Conservation (phyloP, 2,329 filamentous ascomycete species). For the Colletotrichum gigasporum region DNA sequence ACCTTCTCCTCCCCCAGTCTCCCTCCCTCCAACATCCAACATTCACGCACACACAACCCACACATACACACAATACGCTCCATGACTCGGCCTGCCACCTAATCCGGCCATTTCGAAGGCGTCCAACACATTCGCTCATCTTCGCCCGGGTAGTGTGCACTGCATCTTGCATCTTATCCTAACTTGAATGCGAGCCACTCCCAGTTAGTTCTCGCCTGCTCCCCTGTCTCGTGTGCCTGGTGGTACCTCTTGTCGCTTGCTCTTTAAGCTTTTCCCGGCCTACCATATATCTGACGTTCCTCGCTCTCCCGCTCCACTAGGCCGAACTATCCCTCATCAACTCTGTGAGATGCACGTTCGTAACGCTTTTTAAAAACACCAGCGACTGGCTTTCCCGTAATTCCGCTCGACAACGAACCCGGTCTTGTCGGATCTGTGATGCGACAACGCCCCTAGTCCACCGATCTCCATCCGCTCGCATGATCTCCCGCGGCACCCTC, state of each 20-base stretch:
- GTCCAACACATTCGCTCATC: not conserved
- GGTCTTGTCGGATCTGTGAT: slow-evolving; percentile 7
- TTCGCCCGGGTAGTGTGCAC: not conserved
- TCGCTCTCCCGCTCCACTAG: not conserved
- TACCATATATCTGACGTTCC: slow-evolving; percentile 26
- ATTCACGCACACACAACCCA: not conserved
- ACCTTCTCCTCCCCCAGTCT: slow-evolving; percentile 23
- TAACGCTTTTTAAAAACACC: not conserved
- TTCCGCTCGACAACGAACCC: not conserved
- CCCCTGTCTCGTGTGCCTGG: not conserved
- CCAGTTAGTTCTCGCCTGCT: slow-evolving; percentile 18
- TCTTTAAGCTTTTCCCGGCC: slow-evolving; percentile 8
- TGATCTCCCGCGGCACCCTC: slow-evolving; percentile 5
- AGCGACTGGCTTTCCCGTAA: not conserved
- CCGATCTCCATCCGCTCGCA: slow-evolving; percentile 15
- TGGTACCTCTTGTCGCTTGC: not conserved
- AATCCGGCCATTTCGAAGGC: slow-evolving; percentile 10
- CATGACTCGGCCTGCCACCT: slow-evolving; percentile 24
- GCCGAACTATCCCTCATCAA: not conserved
- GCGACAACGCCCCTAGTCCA: slow-evolving; percentile 18
- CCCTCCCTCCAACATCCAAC: slow-evolving; percentile 15
- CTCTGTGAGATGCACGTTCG: slow-evolving; percentile 1
- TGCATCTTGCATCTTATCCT: no score
- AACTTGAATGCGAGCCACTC: not conserved
- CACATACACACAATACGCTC: not conserved